These are phyloP conservation scores for Sporothrix dimorphospora DNA, from an alignment of 2,329 filamentous ascomycete genomes.

Conservation along the genomic window DNA sequence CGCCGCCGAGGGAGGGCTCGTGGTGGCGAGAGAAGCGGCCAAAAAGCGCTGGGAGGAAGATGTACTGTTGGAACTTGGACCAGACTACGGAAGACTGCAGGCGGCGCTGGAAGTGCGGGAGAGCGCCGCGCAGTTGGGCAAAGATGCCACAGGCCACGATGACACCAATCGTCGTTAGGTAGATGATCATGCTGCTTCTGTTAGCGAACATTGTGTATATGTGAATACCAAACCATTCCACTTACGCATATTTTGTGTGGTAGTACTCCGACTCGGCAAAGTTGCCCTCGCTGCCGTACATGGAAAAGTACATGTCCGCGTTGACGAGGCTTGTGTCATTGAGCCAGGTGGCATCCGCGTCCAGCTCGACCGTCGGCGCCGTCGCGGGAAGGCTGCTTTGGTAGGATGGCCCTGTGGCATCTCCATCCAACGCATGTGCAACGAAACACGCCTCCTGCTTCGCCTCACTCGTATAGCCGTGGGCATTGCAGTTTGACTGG, in stretches of 20 bases:
- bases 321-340: constrained; percentile 11
- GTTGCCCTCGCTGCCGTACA: constrained; percentile 14
- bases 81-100: neutral
- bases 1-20: neutral
- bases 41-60: neutral
- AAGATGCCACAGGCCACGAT: neutral
- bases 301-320: constrained; percentile 2
- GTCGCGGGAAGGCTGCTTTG: neutral
- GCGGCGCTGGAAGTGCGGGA: neutral
- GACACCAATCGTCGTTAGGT: neutral
- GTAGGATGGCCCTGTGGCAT: neutral
- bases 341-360: constrained; percentile 7
- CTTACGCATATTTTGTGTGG: constrained; percentile 19
- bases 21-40: neutral
- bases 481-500: constrained; percentile 6
- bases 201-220: neutral
- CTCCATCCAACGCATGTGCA: neutral
- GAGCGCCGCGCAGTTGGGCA: neutral
- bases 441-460: constrained; percentile 6
- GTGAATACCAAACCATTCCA: too few relatives aligned
- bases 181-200: neutral
- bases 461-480: neutral
- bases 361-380: neutral
- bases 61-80: neutral
- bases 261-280: constrained; percentile 16